These are phyloP conservation scores for Plasmodium coatneyi DNA, from an alignment of 169 alveolate species.

Conservation along the genomic window DNA sequence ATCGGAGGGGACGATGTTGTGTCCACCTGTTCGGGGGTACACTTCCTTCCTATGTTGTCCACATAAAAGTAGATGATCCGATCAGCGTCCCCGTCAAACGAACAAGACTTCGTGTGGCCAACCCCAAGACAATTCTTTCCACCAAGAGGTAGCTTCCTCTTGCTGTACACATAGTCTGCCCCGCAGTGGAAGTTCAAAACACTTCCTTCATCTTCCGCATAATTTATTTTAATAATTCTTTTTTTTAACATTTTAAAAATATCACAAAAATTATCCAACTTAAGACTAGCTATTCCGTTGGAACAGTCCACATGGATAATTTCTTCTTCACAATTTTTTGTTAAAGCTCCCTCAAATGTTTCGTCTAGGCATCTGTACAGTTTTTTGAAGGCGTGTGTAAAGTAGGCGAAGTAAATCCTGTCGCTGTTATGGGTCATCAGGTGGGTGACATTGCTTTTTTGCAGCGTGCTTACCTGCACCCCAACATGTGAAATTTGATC, in stretches of 20 bases:
- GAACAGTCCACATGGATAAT: slow-evolving; percentile 60
- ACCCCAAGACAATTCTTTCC: neutral
- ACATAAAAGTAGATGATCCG: slow-evolving; percentile 78
- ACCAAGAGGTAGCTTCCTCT: slow-evolving; percentile 18
- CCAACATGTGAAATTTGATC: neutral
- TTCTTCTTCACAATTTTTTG: slow-evolving; percentile 27
- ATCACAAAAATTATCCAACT: slow-evolving; percentile 26
- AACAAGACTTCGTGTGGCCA: slow-evolving; percentile 65
- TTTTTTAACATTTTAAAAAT: slow-evolving; percentile 52
- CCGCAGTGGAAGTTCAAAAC: slow-evolving; percentile 74
- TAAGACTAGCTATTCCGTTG: slow-evolving; percentile 67
- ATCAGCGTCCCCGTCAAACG: slow-evolving; percentile 86
- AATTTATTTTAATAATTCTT: slow-evolving; percentile 60
- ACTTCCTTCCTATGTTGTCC: neutral
- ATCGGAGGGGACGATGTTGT: neutral
- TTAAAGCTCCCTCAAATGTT: neutral
- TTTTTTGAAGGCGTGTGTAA: slow-evolving; percentile 20
- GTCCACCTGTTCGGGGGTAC: neutral
- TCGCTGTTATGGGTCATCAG: slow-evolving; percentile 49
- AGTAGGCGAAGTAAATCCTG: slow-evolving; percentile 34
- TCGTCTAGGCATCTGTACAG: slow-evolving; percentile 16
- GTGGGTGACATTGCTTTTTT: neutral
- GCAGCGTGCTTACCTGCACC: neutral
- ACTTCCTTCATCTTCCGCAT: slow-evolving; percentile 1
- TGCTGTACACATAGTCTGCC: slow-evolving; percentile 79